These are phyloP conservation scores for Aspergillus neotritici DNA, from an alignment of 2,329 filamentous ascomycete genomes.

Conservation along the genomic window DNA sequence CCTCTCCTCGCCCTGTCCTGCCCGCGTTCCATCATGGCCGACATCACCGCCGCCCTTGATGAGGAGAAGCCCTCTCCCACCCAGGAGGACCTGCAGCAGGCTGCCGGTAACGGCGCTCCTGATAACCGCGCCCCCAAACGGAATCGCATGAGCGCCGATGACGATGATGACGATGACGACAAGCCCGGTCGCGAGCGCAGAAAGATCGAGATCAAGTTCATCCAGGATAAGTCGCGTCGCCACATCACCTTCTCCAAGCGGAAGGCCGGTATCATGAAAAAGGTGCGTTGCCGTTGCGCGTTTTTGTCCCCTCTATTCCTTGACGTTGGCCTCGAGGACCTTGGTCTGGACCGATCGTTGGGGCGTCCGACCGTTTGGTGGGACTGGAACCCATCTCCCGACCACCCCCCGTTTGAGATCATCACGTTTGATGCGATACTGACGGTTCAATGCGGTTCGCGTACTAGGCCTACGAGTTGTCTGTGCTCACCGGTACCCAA, in stretches of 20 bases:
- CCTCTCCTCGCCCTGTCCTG: slow-evolving; percentile 6
- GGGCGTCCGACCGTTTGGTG: no score
- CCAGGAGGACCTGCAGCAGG: slow-evolving; percentile 61
- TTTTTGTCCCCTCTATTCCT: slow-evolving; percentile 8
- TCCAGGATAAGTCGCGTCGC: slow-evolving; percentile 97
- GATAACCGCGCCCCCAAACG: slow-evolving; percentile 86
- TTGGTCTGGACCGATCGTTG: background rate
- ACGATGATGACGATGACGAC: slow-evolving; percentile 96
- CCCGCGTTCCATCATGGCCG: slow-evolving; percentile 55
- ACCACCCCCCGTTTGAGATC: no score
- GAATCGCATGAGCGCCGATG: slow-evolving; percentile 73
- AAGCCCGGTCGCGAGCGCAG: slow-evolving; percentile 95
- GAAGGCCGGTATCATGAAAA: slow-evolving; percentile 99
- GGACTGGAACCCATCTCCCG: no score
- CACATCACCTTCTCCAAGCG: slow-evolving; percentile 99
- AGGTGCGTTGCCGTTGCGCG: slow-evolving; percentile 57
- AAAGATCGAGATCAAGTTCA: slow-evolving; percentile 99
- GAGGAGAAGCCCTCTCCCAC: slow-evolving; percentile 68
- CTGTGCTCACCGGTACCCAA: slow-evolving; percentile 95
- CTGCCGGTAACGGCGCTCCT: slow-evolving; percentile 62
- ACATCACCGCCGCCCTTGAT: slow-evolving; percentile 67
- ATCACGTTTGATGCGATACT: slow-evolving; percentile 3
- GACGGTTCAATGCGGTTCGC: slow-evolving; percentile 15
- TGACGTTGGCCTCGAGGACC: slow-evolving; percentile 3
- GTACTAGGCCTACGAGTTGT: slow-evolving; percentile 85